Percentiles rank a stretch among this genome's conserved stretches.
Conservation (phyloP, 768 basidiomycete genomes). For the Boletus tomentosulus region DNA sequence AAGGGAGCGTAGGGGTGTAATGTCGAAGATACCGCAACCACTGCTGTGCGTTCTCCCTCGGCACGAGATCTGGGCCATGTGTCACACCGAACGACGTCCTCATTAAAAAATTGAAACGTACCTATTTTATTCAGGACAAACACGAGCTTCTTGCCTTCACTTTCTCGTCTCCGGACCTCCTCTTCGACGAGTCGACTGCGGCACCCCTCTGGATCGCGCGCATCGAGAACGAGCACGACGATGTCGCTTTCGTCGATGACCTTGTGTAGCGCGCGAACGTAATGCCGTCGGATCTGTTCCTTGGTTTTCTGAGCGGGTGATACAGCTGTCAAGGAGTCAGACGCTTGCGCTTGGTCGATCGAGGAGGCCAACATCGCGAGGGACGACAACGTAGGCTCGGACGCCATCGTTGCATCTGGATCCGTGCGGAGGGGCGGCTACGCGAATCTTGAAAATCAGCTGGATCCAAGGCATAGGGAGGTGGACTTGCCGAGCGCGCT, state of each 20-base stretch:
- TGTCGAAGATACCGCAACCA: slow-evolving; percentile 94
- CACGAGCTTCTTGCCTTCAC: slow-evolving; percentile 87
- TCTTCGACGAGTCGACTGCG: slow-evolving; percentile 91
- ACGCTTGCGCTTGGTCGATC: slow-evolving; percentile 7
- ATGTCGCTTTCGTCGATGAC: slow-evolving; percentile 94
- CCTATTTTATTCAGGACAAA: slow-evolving; percentile 98
- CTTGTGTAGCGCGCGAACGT: slow-evolving; percentile 78
- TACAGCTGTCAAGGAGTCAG: slow-evolving; percentile 29
- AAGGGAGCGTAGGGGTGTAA: slow-evolving; percentile 88
- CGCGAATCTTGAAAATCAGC: not conserved
- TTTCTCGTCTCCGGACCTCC: slow-evolving; percentile 81
- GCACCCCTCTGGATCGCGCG: slow-evolving; percentile 92
- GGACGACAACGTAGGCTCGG: slow-evolving; percentile 65
- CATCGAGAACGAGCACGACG: slow-evolving; percentile 85
- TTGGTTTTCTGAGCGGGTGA: slow-evolving; percentile 46
- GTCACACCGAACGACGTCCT: not conserved
- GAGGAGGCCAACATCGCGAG: slow-evolving; percentile 48
- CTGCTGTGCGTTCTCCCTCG: slow-evolving; percentile 77
- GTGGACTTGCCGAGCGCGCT: slow-evolving; percentile 36
- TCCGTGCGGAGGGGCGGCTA: slow-evolving; percentile 34
- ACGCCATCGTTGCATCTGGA: slow-evolving; percentile 62
- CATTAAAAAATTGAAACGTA: slow-evolving; percentile 33
- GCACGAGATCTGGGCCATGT: slow-evolving; percentile 69
- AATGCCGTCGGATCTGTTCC: slow-evolving; percentile 68
- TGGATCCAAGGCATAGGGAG: not conserved